A percentile compares a stretch with the other conserved stretches of the same genome.
Evolutionary conservation across 495 filamentous ascomycete species (phyloP).

Genomic region (Articulospora tetracladia): DNA sequence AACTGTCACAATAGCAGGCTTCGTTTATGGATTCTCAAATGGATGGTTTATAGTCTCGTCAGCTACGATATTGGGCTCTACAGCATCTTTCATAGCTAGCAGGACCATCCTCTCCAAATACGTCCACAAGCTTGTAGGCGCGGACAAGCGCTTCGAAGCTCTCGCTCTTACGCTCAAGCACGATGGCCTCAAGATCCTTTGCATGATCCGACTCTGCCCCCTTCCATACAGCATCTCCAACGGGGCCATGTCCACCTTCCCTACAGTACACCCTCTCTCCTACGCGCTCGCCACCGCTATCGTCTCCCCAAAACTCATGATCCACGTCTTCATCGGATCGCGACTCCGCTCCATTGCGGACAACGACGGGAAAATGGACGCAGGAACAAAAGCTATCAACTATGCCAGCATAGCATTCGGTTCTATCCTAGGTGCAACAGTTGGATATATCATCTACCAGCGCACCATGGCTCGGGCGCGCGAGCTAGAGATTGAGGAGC

Average conservation of each 20-base stretch:
- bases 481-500: slow-evolving; percentile 79
- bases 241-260: slow-evolving; percentile 89
- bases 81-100: slow-evolving; percentile 72
- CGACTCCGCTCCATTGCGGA: slow-evolving; percentile 69
- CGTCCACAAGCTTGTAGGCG: slow-evolving; percentile 74
- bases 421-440: slow-evolving; percentile 65
- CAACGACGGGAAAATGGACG: slow-evolving; percentile 55
- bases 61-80: slow-evolving; percentile 74
- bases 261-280: slow-evolving; percentile 69
- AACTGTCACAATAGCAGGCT: slow-evolving; percentile 80
- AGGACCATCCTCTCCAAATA: slow-evolving; percentile 72
- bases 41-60: slow-evolving; percentile 85
- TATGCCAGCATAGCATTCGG: slow-evolving; percentile 72
- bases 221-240: slow-evolving; percentile 94
- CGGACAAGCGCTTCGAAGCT: slow-evolving; percentile 69
- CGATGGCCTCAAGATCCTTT: slow-evolving; percentile 83
- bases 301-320: slow-evolving; percentile 74
- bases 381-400: slow-evolving; percentile 67
- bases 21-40: slow-evolving; percentile 88
- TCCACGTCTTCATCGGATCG: slow-evolving; percentile 88
- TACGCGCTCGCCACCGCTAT: slow-evolving; percentile 81
- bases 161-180: slow-evolving; percentile 60
- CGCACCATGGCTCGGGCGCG: slow-evolving; percentile 79
- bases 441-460: slow-evolving; percentile 82
- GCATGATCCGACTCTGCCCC: slow-evolving; percentile 91